A percentile compares a stretch with the other conserved stretches of the same genome.
These are phyloP conservation scores for Coprinellus micaceus DNA, from an alignment of 768 basidiomycete genomes.

Conservation along the genomic window DNA sequence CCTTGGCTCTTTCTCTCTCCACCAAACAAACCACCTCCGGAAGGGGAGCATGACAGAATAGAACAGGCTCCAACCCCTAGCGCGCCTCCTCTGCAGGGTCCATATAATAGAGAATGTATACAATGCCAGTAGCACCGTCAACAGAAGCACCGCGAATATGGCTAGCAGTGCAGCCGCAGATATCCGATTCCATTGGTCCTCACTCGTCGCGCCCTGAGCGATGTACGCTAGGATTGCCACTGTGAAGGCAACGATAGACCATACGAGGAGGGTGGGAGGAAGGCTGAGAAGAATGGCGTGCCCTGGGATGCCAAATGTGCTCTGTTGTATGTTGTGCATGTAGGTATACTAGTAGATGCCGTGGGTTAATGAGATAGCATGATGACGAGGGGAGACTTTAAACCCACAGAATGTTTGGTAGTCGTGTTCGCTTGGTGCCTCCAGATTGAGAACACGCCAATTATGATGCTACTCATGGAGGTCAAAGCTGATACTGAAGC, in stretches of 20 bases:
- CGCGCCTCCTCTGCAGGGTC: slow-evolving; percentile 35
- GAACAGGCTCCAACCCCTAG: background rate
- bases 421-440: slow-evolving; percentile 46
- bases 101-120: slow-evolving; percentile 51
- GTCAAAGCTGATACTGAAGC: slow-evolving; percentile 45
- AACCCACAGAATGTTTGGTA: slow-evolving; percentile 40
- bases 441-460: slow-evolving; percentile 57
- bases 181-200: slow-evolving; percentile 18
- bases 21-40: too few relatives aligned
- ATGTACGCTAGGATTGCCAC: slow-evolving; percentile 43
- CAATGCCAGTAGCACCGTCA: slow-evolving; percentile 36
- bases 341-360: slow-evolving; percentile 41
- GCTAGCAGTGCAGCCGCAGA: slow-evolving; percentile 40
- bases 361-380: background rate
- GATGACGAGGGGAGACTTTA: too few relatives aligned
- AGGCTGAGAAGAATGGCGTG: slow-evolving; percentile 50
- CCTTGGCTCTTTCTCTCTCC: too few relatives aligned
- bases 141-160: slow-evolving; percentile 37
- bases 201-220: slow-evolving; percentile 30
- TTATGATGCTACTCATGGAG: slow-evolving; percentile 52
- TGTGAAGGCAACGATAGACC: slow-evolving; percentile 50
- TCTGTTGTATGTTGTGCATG: slow-evolving; percentile 48
- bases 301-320: slow-evolving; percentile 42
- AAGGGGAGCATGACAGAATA: too few relatives aligned
- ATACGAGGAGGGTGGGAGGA: slow-evolving; percentile 51